Percentiles rank a stretch among this genome's conserved stretches.
These are phyloP conservation scores for Laetiporus sulphureus DNA, from an alignment of 1,284 basidiomycete species.

Conservation along the genomic window DNA sequence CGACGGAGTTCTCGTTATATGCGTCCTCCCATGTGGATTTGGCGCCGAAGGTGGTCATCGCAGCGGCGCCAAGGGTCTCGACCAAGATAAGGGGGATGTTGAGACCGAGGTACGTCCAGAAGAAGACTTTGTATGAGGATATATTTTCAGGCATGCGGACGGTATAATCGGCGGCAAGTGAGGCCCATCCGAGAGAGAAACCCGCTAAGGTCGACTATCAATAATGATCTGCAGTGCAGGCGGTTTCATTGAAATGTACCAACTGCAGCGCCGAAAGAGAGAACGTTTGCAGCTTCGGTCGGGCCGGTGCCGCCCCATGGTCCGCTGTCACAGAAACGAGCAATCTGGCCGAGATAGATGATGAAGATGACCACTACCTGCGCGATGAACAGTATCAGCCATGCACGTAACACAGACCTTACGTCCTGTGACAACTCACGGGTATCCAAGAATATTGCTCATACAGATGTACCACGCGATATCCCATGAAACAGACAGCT, in stretches of 20 bases:
- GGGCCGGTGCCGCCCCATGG: conserved; percentile 15
- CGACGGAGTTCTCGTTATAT: conserved; percentile 19
- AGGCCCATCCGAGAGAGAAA: conserved; percentile 23
- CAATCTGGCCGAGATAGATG: conserved; percentile 26
- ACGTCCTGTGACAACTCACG: conserved; percentile 12
- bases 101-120: conserved; percentile 28
- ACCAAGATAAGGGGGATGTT: conserved; percentile 17
- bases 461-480: conserved; percentile 33
- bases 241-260: conserved; percentile 3
- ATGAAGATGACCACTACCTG: conserved; percentile 22
- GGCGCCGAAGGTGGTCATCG: conserved; percentile 23
- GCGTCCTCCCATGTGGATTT: conserved; percentile 19
- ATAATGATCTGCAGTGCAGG: too few species aligned
- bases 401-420: not conserved
- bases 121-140: conserved; percentile 24
- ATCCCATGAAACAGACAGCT: conserved; percentile 34
- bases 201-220: too few species aligned
- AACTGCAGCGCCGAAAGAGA: conserved; percentile 21
- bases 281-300: conserved; percentile 21
- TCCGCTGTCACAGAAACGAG: conserved; percentile 19
- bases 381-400: too few species aligned
- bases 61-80: conserved; percentile 10
- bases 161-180: conserved; percentile 24
- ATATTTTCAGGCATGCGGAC: conserved; percentile 29
- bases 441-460: conserved; percentile 35